phyloP scores from a whole-genome alignment of 129 eudicot genomes.

The Artemisia tridentata region DNA sequence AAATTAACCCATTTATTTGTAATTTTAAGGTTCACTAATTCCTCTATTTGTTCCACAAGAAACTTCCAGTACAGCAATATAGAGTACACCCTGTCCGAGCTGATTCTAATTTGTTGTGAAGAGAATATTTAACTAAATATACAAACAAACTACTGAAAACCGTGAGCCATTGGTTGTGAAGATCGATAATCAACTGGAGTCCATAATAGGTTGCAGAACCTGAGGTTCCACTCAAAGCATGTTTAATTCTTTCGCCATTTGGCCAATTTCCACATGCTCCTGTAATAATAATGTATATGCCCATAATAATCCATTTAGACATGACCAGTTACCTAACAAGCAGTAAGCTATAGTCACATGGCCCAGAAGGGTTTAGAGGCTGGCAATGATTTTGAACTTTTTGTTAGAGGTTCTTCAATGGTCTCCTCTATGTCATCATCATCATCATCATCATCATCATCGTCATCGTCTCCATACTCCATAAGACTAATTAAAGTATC shows the following conservation, averaged over 20 bases:
- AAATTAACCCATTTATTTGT: no score
- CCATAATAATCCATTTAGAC: not conserved
- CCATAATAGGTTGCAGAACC: constrained; percentile 7
- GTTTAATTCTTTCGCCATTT: constrained; percentile 1
- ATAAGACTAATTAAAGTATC: constrained; percentile 73
- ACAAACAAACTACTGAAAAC: not conserved
- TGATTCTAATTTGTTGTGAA: not conserved
- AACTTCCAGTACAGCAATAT: no score
- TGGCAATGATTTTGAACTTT: constrained; percentile 27
- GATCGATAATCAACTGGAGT: constrained; percentile 3
- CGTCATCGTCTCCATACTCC: constrained; percentile 93
- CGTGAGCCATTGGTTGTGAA: constrained; percentile 1
- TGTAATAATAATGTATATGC: constrained; percentile 6
- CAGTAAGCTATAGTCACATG: constrained; percentile 27
- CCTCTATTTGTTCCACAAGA: no score
- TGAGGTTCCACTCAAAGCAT: not conserved
- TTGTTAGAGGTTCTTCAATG: constrained; percentile 19
- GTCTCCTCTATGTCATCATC: constrained; percentile 47
- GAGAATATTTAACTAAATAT: not conserved
- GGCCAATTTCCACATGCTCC: constrained; percentile 20
- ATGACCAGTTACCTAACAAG: constrained; percentile 18
- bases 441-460: constrained; percentile 52
- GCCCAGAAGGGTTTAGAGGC: constrained; percentile 86
- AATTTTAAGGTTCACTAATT: no score
- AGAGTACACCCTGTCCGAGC: not conserved